Base-by-base conservation (phyloP, 139 green algal species). In the Micromonas pusilla region DNA sequence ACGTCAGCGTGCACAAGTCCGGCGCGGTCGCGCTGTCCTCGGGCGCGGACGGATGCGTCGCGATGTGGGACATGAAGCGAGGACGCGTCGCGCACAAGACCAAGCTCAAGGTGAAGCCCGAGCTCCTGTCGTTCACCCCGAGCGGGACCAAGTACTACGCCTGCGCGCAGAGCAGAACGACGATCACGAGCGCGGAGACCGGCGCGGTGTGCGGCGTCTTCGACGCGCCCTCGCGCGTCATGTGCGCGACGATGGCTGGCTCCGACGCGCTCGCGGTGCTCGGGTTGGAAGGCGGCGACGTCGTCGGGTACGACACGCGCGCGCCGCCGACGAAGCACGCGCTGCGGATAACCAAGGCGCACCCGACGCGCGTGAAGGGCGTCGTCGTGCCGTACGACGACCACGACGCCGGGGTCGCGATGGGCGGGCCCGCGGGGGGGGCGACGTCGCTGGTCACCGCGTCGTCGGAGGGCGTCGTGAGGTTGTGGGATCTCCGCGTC, bases 211-310 rank as follows among this genome's bases (percentile, higher is more conserved):
- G 9, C 16, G 45, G 45, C 45, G 45, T 57, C 16, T 57, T 57
- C 45, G 45, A 57, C 45, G 45, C 45, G 45, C 45, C 45, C 9
- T 23, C 9, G 45, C 45, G 45, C 9, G 45, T 57, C 9, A 57
- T 57, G 45, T 57, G 45, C 45, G 16, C 16, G 45, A 16, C 45
- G 45, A 9, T 23, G 45, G 45, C 45, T 57, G 45, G 45, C 45
- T 9, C 9, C 45, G 45, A 57, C 16, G 16, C 45, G 9, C n/a
- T 75, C 6, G 65, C 30, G 65, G 36, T 26, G n/a, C 26, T 39
- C 65, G 68, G 68, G 38, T 75, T 30, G 34, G 68, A 75, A 63
- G 68, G 68, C 30, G 68, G 68, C 3, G 68, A 75, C 68, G 68
- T 75, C 34, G 32, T 32, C 33, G 38, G 26, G 23, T 75, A 63